A percentile compares a stretch with the other conserved stretches of the same genome.
Evolutionary conservation across 108 stramenopile genomes (phyloP).

Genomic region (Pseudonitzschia multiseries): DNA sequence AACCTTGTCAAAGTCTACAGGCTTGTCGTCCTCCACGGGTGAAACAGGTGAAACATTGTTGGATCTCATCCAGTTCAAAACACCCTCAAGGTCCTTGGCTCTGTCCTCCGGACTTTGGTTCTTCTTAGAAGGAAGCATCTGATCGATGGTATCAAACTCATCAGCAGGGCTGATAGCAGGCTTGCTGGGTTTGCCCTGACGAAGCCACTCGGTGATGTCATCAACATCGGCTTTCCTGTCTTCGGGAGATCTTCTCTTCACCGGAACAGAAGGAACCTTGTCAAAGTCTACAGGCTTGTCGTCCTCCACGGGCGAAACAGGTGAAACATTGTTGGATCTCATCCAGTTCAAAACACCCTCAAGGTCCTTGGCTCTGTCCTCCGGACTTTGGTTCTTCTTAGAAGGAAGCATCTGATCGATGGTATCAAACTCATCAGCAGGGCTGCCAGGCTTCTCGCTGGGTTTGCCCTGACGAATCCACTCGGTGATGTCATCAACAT

Average conservation of each 20-base stretch:
- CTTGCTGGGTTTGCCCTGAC: constrained; percentile 19
- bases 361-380: no score
- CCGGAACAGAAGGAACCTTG: no score
- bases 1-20: constrained; percentile 1
- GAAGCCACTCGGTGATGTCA: constrained; percentile 25
- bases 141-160: constrained; percentile 26
- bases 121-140: constrained; percentile 23
- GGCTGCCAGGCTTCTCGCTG: no score
- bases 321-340: no score
- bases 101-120: constrained; percentile 16
- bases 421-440: no score
- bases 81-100: constrained; percentile 42
- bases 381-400: no score
- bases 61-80: constrained; percentile 40
- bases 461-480: no score
- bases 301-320: no score
- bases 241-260: constrained; percentile 27
- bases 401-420: no score
- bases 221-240: constrained; percentile 24
- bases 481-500: no score
- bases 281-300: no score
- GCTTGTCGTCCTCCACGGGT: not conserved
- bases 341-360: no score
- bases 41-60: constrained; percentile 10
- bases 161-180: constrained; percentile 13